A percentile compares a stretch with the other conserved stretches of the same genome.
Conservation (phyloP, 352 stramenopile genomes). For the Blastocystis hominis region DNA sequence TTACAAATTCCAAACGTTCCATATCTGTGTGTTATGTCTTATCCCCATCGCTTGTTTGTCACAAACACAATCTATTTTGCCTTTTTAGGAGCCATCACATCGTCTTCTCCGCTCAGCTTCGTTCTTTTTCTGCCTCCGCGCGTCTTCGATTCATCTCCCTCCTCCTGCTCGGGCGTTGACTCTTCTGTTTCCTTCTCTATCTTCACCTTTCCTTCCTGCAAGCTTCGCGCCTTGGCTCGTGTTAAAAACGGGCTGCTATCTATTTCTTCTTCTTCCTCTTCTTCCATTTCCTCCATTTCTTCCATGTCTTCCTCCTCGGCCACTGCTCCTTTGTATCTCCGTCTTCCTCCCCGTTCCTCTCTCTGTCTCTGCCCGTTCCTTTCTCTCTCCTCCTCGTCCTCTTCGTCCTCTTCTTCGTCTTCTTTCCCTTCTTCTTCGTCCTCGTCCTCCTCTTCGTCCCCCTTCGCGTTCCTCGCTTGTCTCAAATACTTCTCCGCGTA, state of each 20-base stretch:
- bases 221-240: not conserved
- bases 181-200: not conserved
- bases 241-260: conserved; percentile 25
- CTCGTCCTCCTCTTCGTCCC: not conserved
- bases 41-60: not conserved
- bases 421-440: not conserved
- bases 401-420: too few species aligned
- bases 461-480: not conserved
- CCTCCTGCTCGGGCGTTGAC: not conserved
- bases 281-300: not conserved
- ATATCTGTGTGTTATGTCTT: too few species aligned
- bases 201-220: not conserved
- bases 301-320: too few species aligned
- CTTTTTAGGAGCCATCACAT: not conserved
- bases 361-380: too few species aligned
- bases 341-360: too few species aligned
- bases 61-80: conserved; percentile 1
- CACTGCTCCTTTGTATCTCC: too few species aligned
- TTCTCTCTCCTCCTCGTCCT: too few species aligned
- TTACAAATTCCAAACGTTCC: too few species aligned
- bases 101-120: not conserved
- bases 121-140: not conserved
- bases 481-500: conserved; percentile 6
- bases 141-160: not conserved
- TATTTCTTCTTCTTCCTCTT: not conserved